Percentiles rank a stretch among this genome's conserved stretches.
phyloP scores from a whole-genome alignment of 768 basidiomycete genomes.

The Mycena vitilis region DNA sequence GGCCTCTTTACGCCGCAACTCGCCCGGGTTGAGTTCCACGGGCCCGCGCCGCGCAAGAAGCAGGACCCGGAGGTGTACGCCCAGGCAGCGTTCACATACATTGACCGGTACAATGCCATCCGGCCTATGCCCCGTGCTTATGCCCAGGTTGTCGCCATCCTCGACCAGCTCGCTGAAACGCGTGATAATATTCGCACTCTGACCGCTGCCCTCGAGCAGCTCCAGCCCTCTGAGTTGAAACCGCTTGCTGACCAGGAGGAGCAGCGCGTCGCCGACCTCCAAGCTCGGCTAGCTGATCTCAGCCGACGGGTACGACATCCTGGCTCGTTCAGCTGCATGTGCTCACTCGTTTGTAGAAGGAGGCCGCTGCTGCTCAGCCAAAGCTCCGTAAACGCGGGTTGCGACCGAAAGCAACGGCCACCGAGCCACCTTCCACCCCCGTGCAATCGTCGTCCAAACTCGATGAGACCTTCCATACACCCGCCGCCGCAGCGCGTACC shows the following conservation, averaged over 20 bases:
- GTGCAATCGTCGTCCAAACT: slow-evolving; percentile 49
- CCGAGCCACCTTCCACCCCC: slow-evolving; percentile 24
- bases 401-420: slow-evolving; percentile 10
- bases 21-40: slow-evolving; percentile 72
- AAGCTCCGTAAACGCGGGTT: slow-evolving; percentile 17
- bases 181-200: slow-evolving; percentile 53
- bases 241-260: slow-evolving; percentile 56
- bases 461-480: slow-evolving; percentile 74
- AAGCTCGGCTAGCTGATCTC: slow-evolving; percentile 51
- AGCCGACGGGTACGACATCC: slow-evolving; percentile 51
- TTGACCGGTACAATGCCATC: slow-evolving; percentile 72
- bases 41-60: slow-evolving; percentile 76
- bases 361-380: slow-evolving; percentile 15
- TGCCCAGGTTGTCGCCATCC: slow-evolving; percentile 55
- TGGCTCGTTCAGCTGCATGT: neutral
- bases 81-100: slow-evolving; percentile 78
- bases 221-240: slow-evolving; percentile 46
- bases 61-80: slow-evolving; percentile 81
- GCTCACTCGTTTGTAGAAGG: slow-evolving; percentile 27
- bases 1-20: slow-evolving; percentile 76
- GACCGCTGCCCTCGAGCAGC: slow-evolving; percentile 44
- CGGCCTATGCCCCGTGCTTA: slow-evolving; percentile 65
- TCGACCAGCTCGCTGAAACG: slow-evolving; percentile 52
- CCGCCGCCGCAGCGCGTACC: slow-evolving; percentile 63
- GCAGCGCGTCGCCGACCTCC: slow-evolving; percentile 50